phyloP scores from a whole-genome alignment of 768 basidiomycete genomes.

The Amanita muscaria region DNA sequence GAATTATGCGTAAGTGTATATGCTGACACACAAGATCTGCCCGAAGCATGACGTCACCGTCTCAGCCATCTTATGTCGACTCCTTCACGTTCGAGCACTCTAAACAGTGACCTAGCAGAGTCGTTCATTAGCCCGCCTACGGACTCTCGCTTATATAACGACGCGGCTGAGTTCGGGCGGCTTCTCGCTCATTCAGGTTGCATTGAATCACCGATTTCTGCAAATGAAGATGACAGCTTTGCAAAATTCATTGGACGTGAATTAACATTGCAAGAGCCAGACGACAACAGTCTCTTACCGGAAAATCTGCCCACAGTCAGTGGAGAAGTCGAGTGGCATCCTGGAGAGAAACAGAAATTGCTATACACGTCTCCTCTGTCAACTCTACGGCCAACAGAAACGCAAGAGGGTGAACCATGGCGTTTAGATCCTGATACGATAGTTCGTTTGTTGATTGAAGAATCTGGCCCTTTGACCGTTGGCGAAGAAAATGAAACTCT shows the following conservation, averaged over 20 bases:
- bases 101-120: neutral
- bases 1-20: too few relatives aligned
- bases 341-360: neutral
- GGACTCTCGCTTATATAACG: slow-evolving; percentile 25
- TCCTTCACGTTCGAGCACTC: neutral
- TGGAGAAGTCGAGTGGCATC: neutral
- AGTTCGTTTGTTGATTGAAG: slow-evolving; percentile 40
- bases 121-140: slow-evolving; percentile 17
- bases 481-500: slow-evolving; percentile 40
- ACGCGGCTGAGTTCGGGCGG: slow-evolving; percentile 30
- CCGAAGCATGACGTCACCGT: neutral
- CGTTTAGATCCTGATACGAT: slow-evolving; percentile 38
- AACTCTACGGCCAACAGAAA: neutral
- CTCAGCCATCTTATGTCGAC: neutral
- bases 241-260: slow-evolving; percentile 35
- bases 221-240: slow-evolving; percentile 24
- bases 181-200: slow-evolving; percentile 22
- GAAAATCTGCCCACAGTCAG: neutral
- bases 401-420: slow-evolving; percentile 19
- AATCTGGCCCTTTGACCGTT: slow-evolving; percentile 45
- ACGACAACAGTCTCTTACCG: neutral
- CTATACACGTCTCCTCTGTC: neutral
- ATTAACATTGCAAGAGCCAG: slow-evolving; percentile 16
- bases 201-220: slow-evolving; percentile 12
- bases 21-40: too few relatives aligned